Conservation (phyloP, 306 rosid genomes). For the Dalbergia cultrata region DNA sequence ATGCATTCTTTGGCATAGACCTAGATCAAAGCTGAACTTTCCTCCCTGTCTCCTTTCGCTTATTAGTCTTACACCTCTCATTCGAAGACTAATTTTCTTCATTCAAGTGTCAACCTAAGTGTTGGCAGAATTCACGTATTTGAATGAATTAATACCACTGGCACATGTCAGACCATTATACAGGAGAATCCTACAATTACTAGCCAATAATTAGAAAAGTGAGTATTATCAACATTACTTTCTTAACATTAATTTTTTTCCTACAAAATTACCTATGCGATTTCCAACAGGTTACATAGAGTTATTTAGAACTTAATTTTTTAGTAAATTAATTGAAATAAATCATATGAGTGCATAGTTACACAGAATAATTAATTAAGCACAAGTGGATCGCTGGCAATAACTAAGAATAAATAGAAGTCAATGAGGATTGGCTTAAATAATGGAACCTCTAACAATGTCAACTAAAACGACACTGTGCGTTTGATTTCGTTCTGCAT, state of each 20-base stretch:
- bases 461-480: not conserved
- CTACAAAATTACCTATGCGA: no score
- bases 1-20: not conserved
- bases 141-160: not conserved
- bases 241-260: not conserved
- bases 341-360: not conserved
- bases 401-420: not conserved
- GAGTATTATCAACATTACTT: not conserved
- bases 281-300: no score
- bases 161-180: not conserved
- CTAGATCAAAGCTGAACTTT: slow-evolving; percentile 26
- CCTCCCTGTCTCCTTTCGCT: not conserved
- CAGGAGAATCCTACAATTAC: not conserved
- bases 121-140: not conserved
- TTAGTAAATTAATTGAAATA: no score
- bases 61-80: not conserved
- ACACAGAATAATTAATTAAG: not conserved
- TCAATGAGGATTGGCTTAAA: not conserved
- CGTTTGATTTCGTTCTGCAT: no score
- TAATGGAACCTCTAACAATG: not conserved
- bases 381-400: not conserved
- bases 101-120: slow-evolving; percentile 1
- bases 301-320: no score
- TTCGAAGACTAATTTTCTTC: not conserved
- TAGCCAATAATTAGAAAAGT: not conserved